Base-by-base conservation (phyloP, 768 basidiomycete species). In the Cantharellus cinnabarinus region DNA sequence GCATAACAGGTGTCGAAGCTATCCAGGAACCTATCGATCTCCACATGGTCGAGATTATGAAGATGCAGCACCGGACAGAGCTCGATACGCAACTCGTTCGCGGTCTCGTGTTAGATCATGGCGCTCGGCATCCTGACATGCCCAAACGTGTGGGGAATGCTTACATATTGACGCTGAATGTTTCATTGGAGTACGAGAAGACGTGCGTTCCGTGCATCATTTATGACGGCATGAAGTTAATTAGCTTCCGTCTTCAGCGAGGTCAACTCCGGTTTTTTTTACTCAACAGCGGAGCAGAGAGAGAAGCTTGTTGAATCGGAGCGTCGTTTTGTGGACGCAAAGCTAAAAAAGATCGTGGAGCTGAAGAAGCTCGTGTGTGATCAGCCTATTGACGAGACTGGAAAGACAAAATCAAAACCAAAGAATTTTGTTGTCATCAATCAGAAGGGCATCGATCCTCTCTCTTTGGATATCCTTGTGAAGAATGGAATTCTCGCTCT, bases 1-100 rank as follows among this genome's bases (percentile, higher is more conserved):
- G 65, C 44, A 67, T 77, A 38, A 73, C 73, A 75, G 81, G 85
- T 80, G 72, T 74, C 62, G 81, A 84, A 67, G 79, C 81, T 64
- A 85, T 79, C 76, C 78, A 77, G 58, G 83, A 91, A 65, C 90
- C 93, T 56, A 93, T 98, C 67, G 95, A 99, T 74, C 76, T 99
- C 59, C 94, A 98, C 73, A 99, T 99, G 95, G 75, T 99, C 57
- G 95, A 99, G 73, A 83, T 98, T 62, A 98, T 98, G 95, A 98
- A 98, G 75, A 99, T 99, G 95, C 94, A 95, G 70, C 95, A 99
- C 73, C 85, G 93, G 66, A 93, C 85, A 50, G 90, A 95, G 62
- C 90, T 89, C 34, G 95, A 99, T 71, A 99, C 95, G 39, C 87
- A 95, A 68, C 80, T 99, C 42, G 75, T 99, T 66, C 85, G 88